Evolutionary conservation across 441 rosid genomes (phyloP), one percentile per base, ranked within the genome.

Genomic region (Populus trichocarpa): DNA sequence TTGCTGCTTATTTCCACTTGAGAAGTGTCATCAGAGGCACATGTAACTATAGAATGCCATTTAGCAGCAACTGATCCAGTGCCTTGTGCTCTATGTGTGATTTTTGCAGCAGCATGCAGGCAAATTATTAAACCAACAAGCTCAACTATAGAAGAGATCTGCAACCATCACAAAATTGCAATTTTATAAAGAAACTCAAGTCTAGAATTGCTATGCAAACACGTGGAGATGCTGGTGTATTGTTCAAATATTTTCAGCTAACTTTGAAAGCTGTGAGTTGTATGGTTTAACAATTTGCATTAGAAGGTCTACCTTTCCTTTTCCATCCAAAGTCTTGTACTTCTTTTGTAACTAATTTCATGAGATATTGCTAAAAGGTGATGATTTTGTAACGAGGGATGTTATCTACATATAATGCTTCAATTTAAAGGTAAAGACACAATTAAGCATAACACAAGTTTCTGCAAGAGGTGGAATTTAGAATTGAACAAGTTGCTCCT

Each of bases 1-100:
- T 50, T 78, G 25, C 53, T 20, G 4, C 71, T 40, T 12, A 42
- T n/a, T 76, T 76, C 63, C 59, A 53, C 35, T 40, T 77, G 77
- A 72, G 84, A 71, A 18, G 71, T 57, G 18, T 80, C 86, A 40
- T 61, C 33, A 16, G 78, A 73, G 73, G 30, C 40, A 74, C 89
- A 87, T 10, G 92, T 87, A 35, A 77, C 81, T 20, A 81, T 71
- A 38, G 92, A 86, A 81, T 89, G 90, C 90, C 92, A 87, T 82
- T 85, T 85, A 72, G 87, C 75, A 42, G 89, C 89, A 35, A 85
- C 77, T 20, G 89, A 82, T 36, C 78, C 89, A 65, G 84, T 25
- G 20, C 76, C 84, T 77, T 87, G 89, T 26, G 92, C 89, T 79
- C 90, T 81, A 64, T 83, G 85, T 22, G 92, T 72, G 42, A 83